Conservation (phyloP, 2,329 filamentous ascomycete genomes). For the Raffaelea ambrosiae region DNA sequence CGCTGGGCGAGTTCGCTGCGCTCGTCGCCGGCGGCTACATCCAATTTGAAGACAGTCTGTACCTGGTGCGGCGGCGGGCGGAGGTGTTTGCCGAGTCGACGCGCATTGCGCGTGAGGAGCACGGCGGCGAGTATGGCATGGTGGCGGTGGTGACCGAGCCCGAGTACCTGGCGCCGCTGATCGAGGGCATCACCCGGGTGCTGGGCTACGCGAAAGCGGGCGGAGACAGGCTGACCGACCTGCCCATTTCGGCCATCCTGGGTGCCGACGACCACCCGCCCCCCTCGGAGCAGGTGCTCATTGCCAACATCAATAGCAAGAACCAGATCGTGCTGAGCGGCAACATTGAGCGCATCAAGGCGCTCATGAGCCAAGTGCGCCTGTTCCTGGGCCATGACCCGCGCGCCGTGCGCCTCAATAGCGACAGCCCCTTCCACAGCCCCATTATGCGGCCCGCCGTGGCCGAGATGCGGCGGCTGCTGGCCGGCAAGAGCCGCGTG, state of each 20-base stretch:
- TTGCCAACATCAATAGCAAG: slow-evolving; percentile 91
- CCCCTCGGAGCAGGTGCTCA: slow-evolving; percentile 76
- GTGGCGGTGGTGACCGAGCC: slow-evolving; percentile 85
- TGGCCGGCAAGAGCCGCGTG: slow-evolving; percentile 50
- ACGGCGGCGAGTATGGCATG: slow-evolving; percentile 86
- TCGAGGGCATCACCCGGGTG: slow-evolving; percentile 71
- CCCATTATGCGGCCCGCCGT: slow-evolving; percentile 85
- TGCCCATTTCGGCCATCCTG: not conserved
- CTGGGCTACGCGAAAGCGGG: slow-evolving; percentile 57
- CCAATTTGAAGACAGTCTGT: slow-evolving; percentile 66
- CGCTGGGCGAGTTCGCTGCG: slow-evolving; percentile 86
- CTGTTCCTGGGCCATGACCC: slow-evolving; percentile 91
- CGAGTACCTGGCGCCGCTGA: slow-evolving; percentile 59
- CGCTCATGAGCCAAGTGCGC: slow-evolving; percentile 72
- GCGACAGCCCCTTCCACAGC: slow-evolving; percentile 84
- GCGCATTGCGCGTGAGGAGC: slow-evolving; percentile 50
- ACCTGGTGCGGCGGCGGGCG: slow-evolving; percentile 67
- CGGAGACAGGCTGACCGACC: not conserved
- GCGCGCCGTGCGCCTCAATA: slow-evolving; percentile 75
- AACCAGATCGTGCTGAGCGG: slow-evolving; percentile 94
- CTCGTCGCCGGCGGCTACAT: slow-evolving; percentile 79
- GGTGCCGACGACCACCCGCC: slow-evolving; percentile 31
- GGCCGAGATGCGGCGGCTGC: slow-evolving; percentile 59
- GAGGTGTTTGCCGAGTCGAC: slow-evolving; percentile 78
- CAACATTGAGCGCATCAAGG: slow-evolving; percentile 72